Evolutionary conservation across 345 rosid species (phyloP), one percentile per base, ranked within the genome.

Genomic region (Eucalyptus polyanthemos): DNA sequence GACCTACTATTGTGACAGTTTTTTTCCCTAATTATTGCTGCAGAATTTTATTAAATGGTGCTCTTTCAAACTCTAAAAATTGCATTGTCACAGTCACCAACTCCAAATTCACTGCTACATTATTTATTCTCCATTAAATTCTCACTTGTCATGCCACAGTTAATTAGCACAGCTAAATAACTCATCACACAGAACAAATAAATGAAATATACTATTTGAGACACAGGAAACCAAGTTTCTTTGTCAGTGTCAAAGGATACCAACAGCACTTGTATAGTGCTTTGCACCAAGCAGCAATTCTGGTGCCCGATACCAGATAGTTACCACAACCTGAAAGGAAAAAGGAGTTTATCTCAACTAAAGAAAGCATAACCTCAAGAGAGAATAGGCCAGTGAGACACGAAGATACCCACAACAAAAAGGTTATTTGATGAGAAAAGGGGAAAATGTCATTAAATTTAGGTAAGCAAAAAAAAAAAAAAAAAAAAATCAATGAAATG

Each of bases 271-370:
- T 0, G 98, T 98, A 87, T 98, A 98, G 91, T 98, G 99, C 94
- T 98, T 98, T 5, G 98, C 99, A 54, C 99, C 99, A 69, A 98
- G 97, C 88, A 98, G 99, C 93, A 98, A 93, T 92, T 98, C 99
- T 4, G 99, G 99, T 8, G 99, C 98, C 86, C 99, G 98, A 92
- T 98, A 98, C 99, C 99, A 98, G 88, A 98, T 98, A 24, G 99
- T 98, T 89, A 98, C 99, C 87, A 98, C 99, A 65, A 96, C 92
- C 92, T 90, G 90, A 87, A 87, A 88, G 80, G 19, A 90, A 90
- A n/a, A 86, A 53, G 34, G 50, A 88, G 49, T 24, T 42, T 58
- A 42, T 34, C 45, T 72, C 9, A 76, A 58, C 14, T 24, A 29
- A 87, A 37, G 65, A 53, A 21, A 87, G 53, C 76, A 54, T 49